Conservation (phyloP, 495 filamentous ascomycete species). For the Umbilicaria muhlenbergii region DNA sequence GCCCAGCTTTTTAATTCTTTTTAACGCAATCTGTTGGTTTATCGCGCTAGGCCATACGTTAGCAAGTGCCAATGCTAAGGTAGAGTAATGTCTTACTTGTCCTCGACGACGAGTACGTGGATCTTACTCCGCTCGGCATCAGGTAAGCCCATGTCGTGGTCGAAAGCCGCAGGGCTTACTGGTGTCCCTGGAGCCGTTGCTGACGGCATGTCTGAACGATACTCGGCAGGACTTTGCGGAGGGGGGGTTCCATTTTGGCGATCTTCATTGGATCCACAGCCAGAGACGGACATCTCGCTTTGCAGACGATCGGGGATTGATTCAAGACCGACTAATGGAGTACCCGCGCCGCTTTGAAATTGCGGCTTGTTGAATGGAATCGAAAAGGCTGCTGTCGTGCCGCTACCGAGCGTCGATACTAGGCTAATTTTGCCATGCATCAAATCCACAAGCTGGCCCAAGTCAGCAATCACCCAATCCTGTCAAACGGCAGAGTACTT, state of each 20-base stretch:
- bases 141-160: slow-evolving; percentile 20
- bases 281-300: slow-evolving; percentile 45
- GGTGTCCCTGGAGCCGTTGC: slow-evolving; percentile 19
- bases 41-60: slow-evolving; percentile 29
- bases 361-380: slow-evolving; percentile 48
- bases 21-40: slow-evolving; percentile 65
- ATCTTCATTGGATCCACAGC: slow-evolving; percentile 35
- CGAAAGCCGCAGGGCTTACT: slow-evolving; percentile 12
- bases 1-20: slow-evolving; percentile 59
- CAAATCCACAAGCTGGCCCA: slow-evolving; percentile 45
- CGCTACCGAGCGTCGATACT: slow-evolving; percentile 36
- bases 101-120: slow-evolving; percentile 61
- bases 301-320: slow-evolving; percentile 43
- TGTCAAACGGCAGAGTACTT: not conserved
- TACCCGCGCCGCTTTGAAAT: slow-evolving; percentile 16
- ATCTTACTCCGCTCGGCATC: slow-evolving; percentile 28
- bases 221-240: slow-evolving; percentile 12
- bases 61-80: slow-evolving; percentile 8
- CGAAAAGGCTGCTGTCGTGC: slow-evolving; percentile 52
- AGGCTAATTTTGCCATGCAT: slow-evolving; percentile 66
- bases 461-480: not conserved
- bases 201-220: slow-evolving; percentile 12
- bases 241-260: slow-evolving; percentile 19
- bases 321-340: slow-evolving; percentile 33
- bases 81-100: slow-evolving; percentile 38